Percentiles rank a stretch among this genome's conserved stretches.
phyloP scores from a whole-genome alignment of 345 rosid species.

The Hirschfeldia incana region DNA sequence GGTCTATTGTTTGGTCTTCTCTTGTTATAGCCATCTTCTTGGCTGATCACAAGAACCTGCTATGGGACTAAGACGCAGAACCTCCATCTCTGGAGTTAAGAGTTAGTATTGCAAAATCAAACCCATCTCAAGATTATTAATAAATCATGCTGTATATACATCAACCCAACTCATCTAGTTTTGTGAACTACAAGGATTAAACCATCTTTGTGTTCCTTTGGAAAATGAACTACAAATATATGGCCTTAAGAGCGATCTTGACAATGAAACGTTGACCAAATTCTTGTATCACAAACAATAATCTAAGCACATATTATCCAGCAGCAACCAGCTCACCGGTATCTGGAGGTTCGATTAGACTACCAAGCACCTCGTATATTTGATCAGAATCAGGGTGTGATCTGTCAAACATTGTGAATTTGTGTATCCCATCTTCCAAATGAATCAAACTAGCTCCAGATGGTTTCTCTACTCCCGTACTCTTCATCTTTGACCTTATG shows the following conservation, averaged over 20 bases:
- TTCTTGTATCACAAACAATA: background rate
- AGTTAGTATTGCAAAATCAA: slow-evolving; percentile 11
- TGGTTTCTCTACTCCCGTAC: slow-evolving; percentile 53
- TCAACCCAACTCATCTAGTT: background rate
- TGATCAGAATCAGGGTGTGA: slow-evolving; percentile 61
- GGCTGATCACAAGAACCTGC: slow-evolving; percentile 14
- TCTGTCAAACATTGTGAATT: slow-evolving; percentile 62
- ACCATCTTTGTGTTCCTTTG: slow-evolving; percentile 17
- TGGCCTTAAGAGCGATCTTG: slow-evolving; percentile 8
- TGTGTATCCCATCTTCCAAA: slow-evolving; percentile 59
- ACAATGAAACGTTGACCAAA: slow-evolving; percentile 2
- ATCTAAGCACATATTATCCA: slow-evolving; percentile 10
- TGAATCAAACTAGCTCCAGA: slow-evolving; percentile 76
- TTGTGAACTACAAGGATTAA: slow-evolving; percentile 21
- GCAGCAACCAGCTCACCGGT: slow-evolving; percentile 33
- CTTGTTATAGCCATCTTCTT: slow-evolving; percentile 8
- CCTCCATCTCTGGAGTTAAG: background rate
- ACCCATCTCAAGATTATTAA: background rate
- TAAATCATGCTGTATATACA: slow-evolving; percentile 4
- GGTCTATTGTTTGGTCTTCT: background rate
- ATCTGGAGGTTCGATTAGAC: slow-evolving; percentile 42
- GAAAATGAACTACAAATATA: slow-evolving; percentile 10
- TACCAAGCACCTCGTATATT: slow-evolving; percentile 60
- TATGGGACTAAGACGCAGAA: slow-evolving; percentile 1
- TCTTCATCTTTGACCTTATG: slow-evolving; percentile 64